Conservation (phyloP, 768 basidiomycete species). For the Russula compacta region DNA sequence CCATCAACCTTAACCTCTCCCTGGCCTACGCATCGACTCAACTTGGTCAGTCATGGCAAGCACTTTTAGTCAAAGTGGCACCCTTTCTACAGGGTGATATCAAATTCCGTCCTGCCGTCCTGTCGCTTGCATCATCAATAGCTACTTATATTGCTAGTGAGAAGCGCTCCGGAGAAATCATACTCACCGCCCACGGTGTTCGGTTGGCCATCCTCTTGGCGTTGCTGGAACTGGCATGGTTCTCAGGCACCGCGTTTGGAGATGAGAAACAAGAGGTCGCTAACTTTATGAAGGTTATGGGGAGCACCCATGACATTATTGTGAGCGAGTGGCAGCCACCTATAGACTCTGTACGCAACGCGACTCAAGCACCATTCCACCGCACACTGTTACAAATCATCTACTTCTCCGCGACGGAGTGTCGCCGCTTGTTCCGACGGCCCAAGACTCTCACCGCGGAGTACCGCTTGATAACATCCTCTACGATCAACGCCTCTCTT, state of each 20-base stretch:
- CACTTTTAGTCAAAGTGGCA: slow-evolving; percentile 52
- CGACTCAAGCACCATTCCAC: slow-evolving; percentile 63
- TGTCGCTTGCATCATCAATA: slow-evolving; percentile 52
- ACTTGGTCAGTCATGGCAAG: slow-evolving; percentile 71
- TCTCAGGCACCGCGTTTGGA: slow-evolving; percentile 44
- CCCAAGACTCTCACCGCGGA: slow-evolving; percentile 48
- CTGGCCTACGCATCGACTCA: slow-evolving; percentile 70
- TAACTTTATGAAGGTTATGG: slow-evolving; percentile 52
- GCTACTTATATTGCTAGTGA: slow-evolving; percentile 63
- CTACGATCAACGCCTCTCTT: slow-evolving; percentile 53
- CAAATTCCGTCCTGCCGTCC: slow-evolving; percentile 44
- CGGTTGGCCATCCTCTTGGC: slow-evolving; percentile 66
- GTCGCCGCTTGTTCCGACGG: slow-evolving; percentile 40
- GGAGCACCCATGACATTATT: slow-evolving; percentile 55
- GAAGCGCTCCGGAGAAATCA: slow-evolving; percentile 70
- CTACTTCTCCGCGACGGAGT: slow-evolving; percentile 66
- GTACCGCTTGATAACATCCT: slow-evolving; percentile 49
- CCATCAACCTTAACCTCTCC: slow-evolving; percentile 83
- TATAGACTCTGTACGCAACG: slow-evolving; percentile 59
- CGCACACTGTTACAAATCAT: slow-evolving; percentile 68
- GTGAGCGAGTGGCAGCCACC: slow-evolving; percentile 70
- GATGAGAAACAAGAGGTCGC: slow-evolving; percentile 37
- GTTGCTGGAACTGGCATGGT: slow-evolving; percentile 75
- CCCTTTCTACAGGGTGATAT: slow-evolving; percentile 56
- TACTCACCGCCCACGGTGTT: slow-evolving; percentile 70